Conservation (phyloP, 1,139 yeast species). For the Protomyces pachydermus region DNA sequence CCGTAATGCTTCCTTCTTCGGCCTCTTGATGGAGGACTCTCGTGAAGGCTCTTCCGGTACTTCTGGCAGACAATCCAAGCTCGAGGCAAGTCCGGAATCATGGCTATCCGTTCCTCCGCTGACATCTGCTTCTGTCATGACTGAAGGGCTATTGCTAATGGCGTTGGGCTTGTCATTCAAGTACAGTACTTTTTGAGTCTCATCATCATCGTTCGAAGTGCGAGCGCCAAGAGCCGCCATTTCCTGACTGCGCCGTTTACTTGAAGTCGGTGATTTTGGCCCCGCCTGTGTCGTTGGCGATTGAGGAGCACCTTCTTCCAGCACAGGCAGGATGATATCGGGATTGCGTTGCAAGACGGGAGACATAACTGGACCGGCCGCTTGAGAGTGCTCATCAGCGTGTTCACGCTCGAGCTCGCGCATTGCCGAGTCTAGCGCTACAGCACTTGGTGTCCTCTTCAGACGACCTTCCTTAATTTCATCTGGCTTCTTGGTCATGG, state of each 20-base stretch:
- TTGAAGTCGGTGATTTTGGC: neutral
- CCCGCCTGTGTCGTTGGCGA: neutral
- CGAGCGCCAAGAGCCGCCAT: neutral
- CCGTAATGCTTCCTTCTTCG: neutral
- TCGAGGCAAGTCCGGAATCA: conserved; percentile 15
- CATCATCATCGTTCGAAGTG: conserved; percentile 6
- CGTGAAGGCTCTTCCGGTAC: conserved; percentile 21
- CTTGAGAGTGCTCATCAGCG: neutral
- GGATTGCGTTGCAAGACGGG: conserved; percentile 6
- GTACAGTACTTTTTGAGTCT: neutral
- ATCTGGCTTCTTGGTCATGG: conserved; percentile 31
- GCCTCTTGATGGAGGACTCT: conserved; percentile 9
- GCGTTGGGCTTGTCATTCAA: too few species aligned
- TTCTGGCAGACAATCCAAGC: conserved; percentile 19
- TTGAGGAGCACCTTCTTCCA: neutral
- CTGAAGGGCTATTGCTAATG: too few species aligned
- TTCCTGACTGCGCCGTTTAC: neutral
- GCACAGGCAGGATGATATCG: conserved; percentile 2
- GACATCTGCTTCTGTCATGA: neutral
- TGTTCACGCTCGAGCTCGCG: conserved; percentile 18
- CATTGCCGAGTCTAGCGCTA: conserved; percentile 11
- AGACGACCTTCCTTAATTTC: conserved; percentile 9
- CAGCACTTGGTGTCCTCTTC: conserved; percentile 21
- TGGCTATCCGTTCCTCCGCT: conserved; percentile 2
- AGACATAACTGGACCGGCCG: neutral